These are phyloP conservation scores for Euptelea pleiosperma DNA, from an alignment of 164 flowering plant genomes.

Conservation along the genomic window DNA sequence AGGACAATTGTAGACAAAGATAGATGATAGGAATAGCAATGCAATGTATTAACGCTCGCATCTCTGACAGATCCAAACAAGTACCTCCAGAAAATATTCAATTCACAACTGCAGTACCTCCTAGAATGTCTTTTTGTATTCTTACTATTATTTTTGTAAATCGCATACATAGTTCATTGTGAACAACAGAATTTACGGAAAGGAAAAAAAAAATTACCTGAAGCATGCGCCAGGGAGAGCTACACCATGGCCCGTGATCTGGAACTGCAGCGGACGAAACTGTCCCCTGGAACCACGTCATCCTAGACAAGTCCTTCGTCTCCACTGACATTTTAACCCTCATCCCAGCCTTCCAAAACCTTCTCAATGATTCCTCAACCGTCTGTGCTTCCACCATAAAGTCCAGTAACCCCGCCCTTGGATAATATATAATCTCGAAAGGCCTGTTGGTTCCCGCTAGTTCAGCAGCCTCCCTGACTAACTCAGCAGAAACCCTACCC, in stretches of 20 bases:
- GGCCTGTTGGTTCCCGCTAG: conserved; percentile 40
- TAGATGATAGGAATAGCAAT: too few species aligned
- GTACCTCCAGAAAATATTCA: too few species aligned
- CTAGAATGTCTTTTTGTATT: too few species aligned
- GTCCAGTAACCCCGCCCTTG: conserved; percentile 49
- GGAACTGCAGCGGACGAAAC: conserved; percentile 25
- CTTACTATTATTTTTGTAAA: too few species aligned
- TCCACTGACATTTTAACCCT: conserved; percentile 65
- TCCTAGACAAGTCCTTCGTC: conserved; percentile 53
- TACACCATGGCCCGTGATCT: conserved; percentile 37
- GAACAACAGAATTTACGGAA: too few species aligned
- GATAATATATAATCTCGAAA: conserved; percentile 67
- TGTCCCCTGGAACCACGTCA: conserved; percentile 57
- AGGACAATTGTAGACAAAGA: too few species aligned
- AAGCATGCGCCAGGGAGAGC: conserved; percentile 75
- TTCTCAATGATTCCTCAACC: conserved; percentile 44
- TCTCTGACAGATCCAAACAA: too few species aligned
- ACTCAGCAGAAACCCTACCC: conserved; percentile 34
- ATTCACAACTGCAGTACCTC: too few species aligned
- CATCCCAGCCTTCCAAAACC: conserved; percentile 52
- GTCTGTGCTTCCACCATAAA: conserved; percentile 61
- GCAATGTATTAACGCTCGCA: too few species aligned
- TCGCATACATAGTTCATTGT: too few species aligned
- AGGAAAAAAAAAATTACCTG: conserved; percentile 36
- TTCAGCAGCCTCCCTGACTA: conserved; percentile 38